These are phyloP conservation scores for Myriosclerotinia scirpicola DNA, from an alignment of 2,329 filamentous ascomycete genomes.

Conservation along the genomic window DNA sequence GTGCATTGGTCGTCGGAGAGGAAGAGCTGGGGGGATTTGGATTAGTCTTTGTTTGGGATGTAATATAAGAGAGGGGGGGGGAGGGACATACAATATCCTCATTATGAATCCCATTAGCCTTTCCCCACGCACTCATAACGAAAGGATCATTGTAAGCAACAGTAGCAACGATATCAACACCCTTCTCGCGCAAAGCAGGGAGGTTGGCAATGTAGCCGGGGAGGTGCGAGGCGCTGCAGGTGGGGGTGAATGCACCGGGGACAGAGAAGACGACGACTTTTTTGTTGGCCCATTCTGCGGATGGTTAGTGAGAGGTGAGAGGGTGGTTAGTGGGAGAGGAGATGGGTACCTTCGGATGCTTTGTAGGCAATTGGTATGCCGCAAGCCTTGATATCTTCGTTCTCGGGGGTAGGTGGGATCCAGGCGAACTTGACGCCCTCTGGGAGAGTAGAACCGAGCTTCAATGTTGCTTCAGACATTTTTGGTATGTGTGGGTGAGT, in stretches of 20 bases:
- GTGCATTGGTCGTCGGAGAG: slow-evolving; percentile 62
- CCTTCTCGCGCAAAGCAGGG: slow-evolving; percentile 59
- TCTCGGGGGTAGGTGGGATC: slow-evolving; percentile 73
- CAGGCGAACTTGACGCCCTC: slow-evolving; percentile 79
- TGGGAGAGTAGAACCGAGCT: slow-evolving; percentile 82
- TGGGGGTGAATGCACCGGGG: slow-evolving; percentile 69
- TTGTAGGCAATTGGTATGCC: slow-evolving; percentile 76
- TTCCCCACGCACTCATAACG: slow-evolving; percentile 72
- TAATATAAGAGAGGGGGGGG: neutral
- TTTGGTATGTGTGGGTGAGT: neutral
- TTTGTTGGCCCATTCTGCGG: slow-evolving; percentile 62
- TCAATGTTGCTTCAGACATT: slow-evolving; percentile 34
- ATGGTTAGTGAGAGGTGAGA: neutral
- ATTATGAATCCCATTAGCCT: slow-evolving; percentile 64
- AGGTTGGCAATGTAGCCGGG: slow-evolving; percentile 67
- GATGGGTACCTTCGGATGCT: slow-evolving; percentile 66
- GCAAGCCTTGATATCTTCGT: slow-evolving; percentile 68
- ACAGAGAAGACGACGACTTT: slow-evolving; percentile 70
- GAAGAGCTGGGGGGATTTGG: slow-evolving; percentile 52
- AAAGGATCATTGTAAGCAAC: slow-evolving; percentile 69
- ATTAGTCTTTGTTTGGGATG: no score
- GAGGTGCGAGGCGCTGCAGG: slow-evolving; percentile 66
- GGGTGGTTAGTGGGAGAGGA: neutral
- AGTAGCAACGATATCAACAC: slow-evolving; percentile 66
- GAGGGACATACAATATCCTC: slow-evolving; percentile 58